Base-by-base conservation (phyloP, 2,329 filamentous ascomycete genomes). In the Biscogniauxia mediterranea region DNA sequence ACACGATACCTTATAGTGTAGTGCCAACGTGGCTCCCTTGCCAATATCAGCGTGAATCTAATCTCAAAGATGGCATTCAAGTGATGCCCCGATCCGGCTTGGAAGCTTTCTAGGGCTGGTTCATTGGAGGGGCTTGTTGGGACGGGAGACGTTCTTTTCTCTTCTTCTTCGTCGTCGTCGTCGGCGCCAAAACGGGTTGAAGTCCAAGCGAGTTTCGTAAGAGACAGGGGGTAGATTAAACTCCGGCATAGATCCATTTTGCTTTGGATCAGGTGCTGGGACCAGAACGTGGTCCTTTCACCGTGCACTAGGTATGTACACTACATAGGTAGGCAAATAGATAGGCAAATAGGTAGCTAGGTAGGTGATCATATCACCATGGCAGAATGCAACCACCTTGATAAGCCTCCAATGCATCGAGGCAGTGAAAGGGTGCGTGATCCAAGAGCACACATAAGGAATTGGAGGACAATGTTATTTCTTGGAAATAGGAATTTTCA, bases 171-270 rank as follows among this genome's bases (percentile, higher is more conserved):
- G 38, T 46, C 38, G 13, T 46, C 38, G 13, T 61, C 66, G 38
- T 46, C 38, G 13, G 2, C 23, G 23, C 60, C 66, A 63, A 69
- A 68, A 68, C 67, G 51, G 51, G 59, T 52, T 59, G 62, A 61
- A 63, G 56, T 57, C 56, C 63, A 67, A 68, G 65, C 65, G 65
- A 69, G 67, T 69, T 69, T 69, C 66, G 67, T 55, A 66, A 62
- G 55, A 52, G 51, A 60, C 53, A 56, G 58, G 58, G 61, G 54
- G 52, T 53, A 57, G 54, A 56, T 26, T 56, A 52, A 52, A 25
- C 19, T 52, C 50, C 50, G 19, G 56, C 54, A 58, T 56, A 55
- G 60, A 58, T 62, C 60, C 53, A 55, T 52, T 51, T 25, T 20
- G 19, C 49, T 50, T 26, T 49, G 53, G 52, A 59, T 21, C 32